phyloP scores from a whole-genome alignment of 768 basidiomycete genomes.

The Clavaria fumosa region DNA sequence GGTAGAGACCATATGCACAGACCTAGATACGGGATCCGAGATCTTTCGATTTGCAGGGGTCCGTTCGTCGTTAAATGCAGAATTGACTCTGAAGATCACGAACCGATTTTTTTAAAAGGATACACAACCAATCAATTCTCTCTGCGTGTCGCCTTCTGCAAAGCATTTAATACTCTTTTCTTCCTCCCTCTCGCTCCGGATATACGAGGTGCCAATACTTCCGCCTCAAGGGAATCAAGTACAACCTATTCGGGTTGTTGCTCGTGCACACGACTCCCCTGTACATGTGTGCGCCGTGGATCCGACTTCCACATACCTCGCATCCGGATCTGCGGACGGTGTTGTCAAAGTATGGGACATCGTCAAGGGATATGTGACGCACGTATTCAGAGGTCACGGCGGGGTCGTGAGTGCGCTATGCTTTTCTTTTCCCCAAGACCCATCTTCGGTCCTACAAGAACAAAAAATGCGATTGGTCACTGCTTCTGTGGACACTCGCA shows the following conservation, averaged over 20 bases:
- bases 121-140: constrained; percentile 66
- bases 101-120: constrained; percentile 35
- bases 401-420: constrained; percentile 88
- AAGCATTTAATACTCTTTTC: constrained; percentile 70
- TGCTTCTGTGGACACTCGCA: constrained; percentile 80
- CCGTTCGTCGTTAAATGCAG: constrained; percentile 19
- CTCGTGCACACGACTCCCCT: constrained; percentile 85
- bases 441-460: constrained; percentile 29
- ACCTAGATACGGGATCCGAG: constrained; percentile 54
- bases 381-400: constrained; percentile 91
- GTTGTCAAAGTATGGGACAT: constrained; percentile 97
- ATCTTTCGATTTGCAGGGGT: constrained; percentile 79
- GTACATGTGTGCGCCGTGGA: constrained; percentile 79
- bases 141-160: constrained; percentile 66
- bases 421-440: constrained; percentile 65
- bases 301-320: constrained; percentile 79
- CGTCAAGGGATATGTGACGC: constrained; percentile 74
- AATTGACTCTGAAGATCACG: background rate
- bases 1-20: constrained; percentile 74
- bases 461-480: constrained; percentile 70
- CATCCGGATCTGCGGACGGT: constrained; percentile 93
- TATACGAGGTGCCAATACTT: constrained; percentile 72
- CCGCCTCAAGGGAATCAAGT: no score
- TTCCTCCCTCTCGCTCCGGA: constrained; percentile 61
- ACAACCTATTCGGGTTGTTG: constrained; percentile 56